Evolutionary conservation across 352 stramenopile genomes (phyloP).

Genomic region (Globisporangium yorkense): DNA sequence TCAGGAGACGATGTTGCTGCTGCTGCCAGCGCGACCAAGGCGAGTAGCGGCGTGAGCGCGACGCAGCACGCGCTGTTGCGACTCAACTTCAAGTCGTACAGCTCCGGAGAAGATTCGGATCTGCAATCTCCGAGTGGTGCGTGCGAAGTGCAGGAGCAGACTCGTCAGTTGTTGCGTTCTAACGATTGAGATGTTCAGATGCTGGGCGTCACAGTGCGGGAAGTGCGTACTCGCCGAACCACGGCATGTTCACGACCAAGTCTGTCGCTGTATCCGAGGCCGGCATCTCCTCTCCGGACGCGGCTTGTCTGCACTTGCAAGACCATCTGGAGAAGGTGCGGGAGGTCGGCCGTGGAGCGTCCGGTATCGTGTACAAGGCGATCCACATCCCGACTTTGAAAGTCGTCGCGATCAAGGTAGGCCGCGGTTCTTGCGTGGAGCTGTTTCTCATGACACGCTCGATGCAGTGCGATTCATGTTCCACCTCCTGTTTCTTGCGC

Average conservation of each 20-base stretch:
- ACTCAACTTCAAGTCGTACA: slow-evolving; percentile 68
- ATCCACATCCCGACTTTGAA: slow-evolving; percentile 90
- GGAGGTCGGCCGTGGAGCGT: slow-evolving; percentile 75
- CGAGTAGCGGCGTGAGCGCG: slow-evolving; percentile 27
- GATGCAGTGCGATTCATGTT: neutral
- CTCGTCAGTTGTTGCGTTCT: neutral
- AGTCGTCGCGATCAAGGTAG: slow-evolving; percentile 86
- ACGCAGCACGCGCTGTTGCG: slow-evolving; percentile 60
- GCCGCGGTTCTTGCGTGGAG: neutral
- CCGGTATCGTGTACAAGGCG: slow-evolving; percentile 84
- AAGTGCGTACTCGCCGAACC: slow-evolving; percentile 84
- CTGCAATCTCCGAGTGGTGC: slow-evolving; percentile 57
- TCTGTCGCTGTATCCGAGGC: slow-evolving; percentile 80
- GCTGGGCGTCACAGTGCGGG: slow-evolving; percentile 53
- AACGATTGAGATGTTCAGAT: slow-evolving; percentile 7
- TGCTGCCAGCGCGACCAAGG: neutral
- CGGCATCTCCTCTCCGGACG: slow-evolving; percentile 79
- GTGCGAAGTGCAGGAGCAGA: neutral
- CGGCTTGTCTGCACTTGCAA: slow-evolving; percentile 69
- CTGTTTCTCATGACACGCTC: neutral
- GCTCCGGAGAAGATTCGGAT: slow-evolving; percentile 64
- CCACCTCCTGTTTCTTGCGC: neutral
- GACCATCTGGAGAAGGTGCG: slow-evolving; percentile 78
- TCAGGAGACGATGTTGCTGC: slow-evolving; percentile 8
- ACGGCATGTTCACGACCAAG: slow-evolving; percentile 84